A percentile compares a stretch with the other conserved stretches of the same genome.
phyloP scores from a whole-genome alignment of 108 stramenopile species.

The Pseudonitzschia pungens region DNA sequence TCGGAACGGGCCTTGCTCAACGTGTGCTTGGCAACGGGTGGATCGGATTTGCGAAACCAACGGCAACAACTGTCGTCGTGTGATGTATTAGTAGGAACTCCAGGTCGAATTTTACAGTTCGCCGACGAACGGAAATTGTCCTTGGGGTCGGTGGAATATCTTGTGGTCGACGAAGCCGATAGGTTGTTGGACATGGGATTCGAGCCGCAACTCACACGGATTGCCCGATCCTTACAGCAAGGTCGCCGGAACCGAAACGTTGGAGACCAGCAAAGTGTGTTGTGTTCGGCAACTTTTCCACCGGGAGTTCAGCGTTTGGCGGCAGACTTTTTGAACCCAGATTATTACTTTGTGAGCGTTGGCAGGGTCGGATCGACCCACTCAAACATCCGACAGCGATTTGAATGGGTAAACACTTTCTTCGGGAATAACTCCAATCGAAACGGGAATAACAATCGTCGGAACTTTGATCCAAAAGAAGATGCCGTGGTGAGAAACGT shows the following conservation, averaged over 20 bases:
- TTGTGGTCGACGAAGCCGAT: slow-evolving; percentile 98
- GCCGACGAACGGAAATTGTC: slow-evolving; percentile 89
- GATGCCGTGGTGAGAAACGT: slow-evolving; percentile 23
- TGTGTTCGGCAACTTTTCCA: slow-evolving; percentile 98
- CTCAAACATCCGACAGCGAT: slow-evolving; percentile 90
- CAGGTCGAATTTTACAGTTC: slow-evolving; percentile 96
- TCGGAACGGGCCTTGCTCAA: neutral
- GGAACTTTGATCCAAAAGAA: neutral
- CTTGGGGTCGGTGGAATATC: slow-evolving; percentile 81
- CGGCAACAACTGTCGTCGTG: slow-evolving; percentile 81
- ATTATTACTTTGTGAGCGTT: slow-evolving; percentile 96
- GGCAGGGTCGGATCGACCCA: slow-evolving; percentile 92
- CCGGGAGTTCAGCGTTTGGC: slow-evolving; percentile 92
- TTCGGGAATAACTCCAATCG: slow-evolving; percentile 64
- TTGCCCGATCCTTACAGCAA: too few species aligned
- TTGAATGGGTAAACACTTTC: slow-evolving; percentile 96
- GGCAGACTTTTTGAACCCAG: slow-evolving; percentile 89
- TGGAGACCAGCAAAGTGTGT: slow-evolving; percentile 89
- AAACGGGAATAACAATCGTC: neutral
- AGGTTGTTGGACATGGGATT: slow-evolving; percentile 99
- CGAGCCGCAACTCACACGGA: slow-evolving; percentile 88
- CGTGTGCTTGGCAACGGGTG: slow-evolving; percentile 61
- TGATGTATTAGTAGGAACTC: slow-evolving; percentile 98
- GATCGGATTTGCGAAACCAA: slow-evolving; percentile 94
- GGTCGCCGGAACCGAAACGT: slow-evolving; percentile 78